Evolutionary conservation across 2,329 filamentous ascomycete genomes (phyloP).

Genomic region (Talaromyces sp.): DNA sequence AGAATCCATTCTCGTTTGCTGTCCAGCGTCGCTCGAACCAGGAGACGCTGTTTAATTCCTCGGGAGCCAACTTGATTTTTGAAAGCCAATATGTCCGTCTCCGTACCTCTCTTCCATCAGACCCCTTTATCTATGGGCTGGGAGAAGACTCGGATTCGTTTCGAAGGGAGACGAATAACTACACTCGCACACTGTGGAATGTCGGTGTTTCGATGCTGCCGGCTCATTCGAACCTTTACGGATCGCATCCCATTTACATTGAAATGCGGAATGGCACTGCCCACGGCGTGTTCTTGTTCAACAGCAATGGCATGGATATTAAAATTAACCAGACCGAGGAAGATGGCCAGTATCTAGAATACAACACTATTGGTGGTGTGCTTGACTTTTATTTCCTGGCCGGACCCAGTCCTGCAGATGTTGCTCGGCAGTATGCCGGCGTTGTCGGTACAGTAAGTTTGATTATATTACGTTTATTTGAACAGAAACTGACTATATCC

Average conservation of each 20-base stretch:
- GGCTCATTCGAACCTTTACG: slow-evolving; percentile 62
- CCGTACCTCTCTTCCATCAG: slow-evolving; percentile 62
- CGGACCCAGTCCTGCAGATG: slow-evolving; percentile 54
- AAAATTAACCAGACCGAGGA: slow-evolving; percentile 61
- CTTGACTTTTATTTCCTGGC: slow-evolving; percentile 66
- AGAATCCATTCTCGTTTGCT: slow-evolving; percentile 63
- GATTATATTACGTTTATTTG: neutral
- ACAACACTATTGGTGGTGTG: slow-evolving; percentile 74
- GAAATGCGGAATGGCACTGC: slow-evolving; percentile 59
- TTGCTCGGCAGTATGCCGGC: slow-evolving; percentile 55
- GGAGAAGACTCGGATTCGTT: slow-evolving; percentile 73
- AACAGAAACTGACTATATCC: neutral
- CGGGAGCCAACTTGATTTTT: slow-evolving; percentile 62
- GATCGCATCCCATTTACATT: slow-evolving; percentile 67
- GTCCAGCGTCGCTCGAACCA: slow-evolving; percentile 36
- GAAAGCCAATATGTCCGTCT: slow-evolving; percentile 75
- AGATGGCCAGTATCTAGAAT: slow-evolving; percentile 65
- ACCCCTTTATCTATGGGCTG: slow-evolving; percentile 70
- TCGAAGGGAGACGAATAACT: slow-evolving; percentile 62
- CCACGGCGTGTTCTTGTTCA: slow-evolving; percentile 65
- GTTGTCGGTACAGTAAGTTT: slow-evolving; percentile 39
- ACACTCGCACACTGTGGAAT: slow-evolving; percentile 66
- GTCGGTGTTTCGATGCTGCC: slow-evolving; percentile 61
- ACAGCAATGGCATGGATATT: slow-evolving; percentile 73
- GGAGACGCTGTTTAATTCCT: slow-evolving; percentile 61